phyloP scores from a whole-genome alignment of 371 early-diverging fungal species.

The Actinomucor elegans region DNA sequence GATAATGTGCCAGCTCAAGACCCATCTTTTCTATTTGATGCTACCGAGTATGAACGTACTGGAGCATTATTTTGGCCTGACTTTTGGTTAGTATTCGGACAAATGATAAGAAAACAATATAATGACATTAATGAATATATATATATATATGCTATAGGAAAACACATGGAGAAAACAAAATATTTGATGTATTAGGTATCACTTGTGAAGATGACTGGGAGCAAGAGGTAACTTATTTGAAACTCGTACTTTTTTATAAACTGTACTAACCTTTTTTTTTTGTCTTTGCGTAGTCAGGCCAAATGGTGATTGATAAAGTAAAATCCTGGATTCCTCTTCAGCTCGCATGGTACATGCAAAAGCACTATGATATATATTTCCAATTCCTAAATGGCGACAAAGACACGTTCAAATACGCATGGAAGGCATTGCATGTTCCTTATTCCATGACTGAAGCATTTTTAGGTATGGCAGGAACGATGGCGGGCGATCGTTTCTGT shows the following conservation, averaged over 20 bases:
- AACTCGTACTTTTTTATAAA: no score
- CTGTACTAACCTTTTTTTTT: neutral
- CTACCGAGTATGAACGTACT: constrained; percentile 33
- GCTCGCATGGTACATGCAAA: constrained; percentile 46
- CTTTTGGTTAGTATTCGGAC: constrained; percentile 36
- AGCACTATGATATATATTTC: constrained; percentile 39
- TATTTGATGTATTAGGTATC: constrained; percentile 39
- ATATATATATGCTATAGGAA: constrained; percentile 27
- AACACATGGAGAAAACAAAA: constrained; percentile 44
- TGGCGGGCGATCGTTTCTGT: constrained; percentile 32
- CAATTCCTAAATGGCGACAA: constrained; percentile 51
- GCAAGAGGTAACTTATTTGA: constrained; percentile 37
- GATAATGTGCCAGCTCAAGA: constrained; percentile 50
- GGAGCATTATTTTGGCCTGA: constrained; percentile 64
- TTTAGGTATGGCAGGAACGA: constrained; percentile 44
- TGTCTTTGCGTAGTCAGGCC: constrained; percentile 39
- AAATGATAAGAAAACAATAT: neutral
- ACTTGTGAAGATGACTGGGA: constrained; percentile 46
- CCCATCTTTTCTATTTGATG: constrained; percentile 49
- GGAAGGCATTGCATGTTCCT: constrained; percentile 38
- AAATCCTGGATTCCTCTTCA: constrained; percentile 41
- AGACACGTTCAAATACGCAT: constrained; percentile 49
- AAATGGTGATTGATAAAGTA: constrained; percentile 44
- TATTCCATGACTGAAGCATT: constrained; percentile 39
- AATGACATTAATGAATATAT: neutral